Percentiles rank a stretch among this genome's conserved stretches.
Evolutionary conservation across 2,329 filamentous ascomycete genomes (phyloP).

Genomic region (Pestalotiopsis sp.): DNA sequence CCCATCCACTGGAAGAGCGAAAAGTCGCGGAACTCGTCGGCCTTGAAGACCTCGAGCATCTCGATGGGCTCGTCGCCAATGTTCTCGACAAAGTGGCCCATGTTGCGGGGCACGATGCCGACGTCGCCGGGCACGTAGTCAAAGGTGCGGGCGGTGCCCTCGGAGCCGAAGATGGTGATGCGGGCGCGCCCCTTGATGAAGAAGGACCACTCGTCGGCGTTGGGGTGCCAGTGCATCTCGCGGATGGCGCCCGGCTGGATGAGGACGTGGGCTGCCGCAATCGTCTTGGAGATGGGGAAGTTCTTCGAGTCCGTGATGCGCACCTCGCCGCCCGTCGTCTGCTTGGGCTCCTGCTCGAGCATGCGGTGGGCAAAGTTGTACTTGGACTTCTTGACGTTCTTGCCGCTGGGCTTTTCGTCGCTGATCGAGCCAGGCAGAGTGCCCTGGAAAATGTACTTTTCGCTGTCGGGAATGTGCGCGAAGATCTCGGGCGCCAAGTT

Average conservation of each 20-base stretch:
- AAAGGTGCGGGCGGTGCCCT: constrained; percentile 72
- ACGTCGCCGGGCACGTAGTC: constrained; percentile 77
- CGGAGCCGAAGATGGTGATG: constrained; percentile 73
- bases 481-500: constrained; percentile 73
- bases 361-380: constrained; percentile 72
- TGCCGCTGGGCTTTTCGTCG: constrained; percentile 64
- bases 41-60: constrained; percentile 75
- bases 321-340: constrained; percentile 70
- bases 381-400: constrained; percentile 67
- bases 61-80: constrained; percentile 75
- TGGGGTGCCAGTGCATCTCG: constrained; percentile 84
- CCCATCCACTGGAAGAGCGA: constrained; percentile 77
- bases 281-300: constrained; percentile 73
- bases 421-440: constrained; percentile 65
- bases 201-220: constrained; percentile 80
- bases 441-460: constrained; percentile 81
- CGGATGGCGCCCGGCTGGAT: constrained; percentile 73
- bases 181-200: constrained; percentile 74
- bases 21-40: constrained; percentile 73
- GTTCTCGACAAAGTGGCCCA: constrained; percentile 83
- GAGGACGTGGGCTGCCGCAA: constrained; percentile 72
- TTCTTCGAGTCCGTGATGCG: constrained; percentile 77
- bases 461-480: constrained; percentile 62
- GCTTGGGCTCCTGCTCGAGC: constrained; percentile 68
- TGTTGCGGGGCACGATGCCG: constrained; percentile 75